Evolutionary conservation across 768 basidiomycete genomes (phyloP), one percentile per base, ranked within the genome.

Genomic region (Agaricus bisporus): DNA sequence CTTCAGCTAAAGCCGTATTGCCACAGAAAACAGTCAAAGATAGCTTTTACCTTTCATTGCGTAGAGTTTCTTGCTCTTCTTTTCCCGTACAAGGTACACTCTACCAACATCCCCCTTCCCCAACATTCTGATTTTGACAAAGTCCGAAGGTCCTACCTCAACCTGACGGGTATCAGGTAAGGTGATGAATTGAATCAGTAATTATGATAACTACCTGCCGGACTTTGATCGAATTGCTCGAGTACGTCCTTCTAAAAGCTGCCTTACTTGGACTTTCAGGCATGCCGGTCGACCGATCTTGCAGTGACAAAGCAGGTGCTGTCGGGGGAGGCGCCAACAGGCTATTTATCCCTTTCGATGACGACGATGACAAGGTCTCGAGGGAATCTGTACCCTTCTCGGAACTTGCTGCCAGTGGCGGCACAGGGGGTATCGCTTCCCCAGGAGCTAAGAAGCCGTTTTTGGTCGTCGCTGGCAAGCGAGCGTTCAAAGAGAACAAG

Each of bases 101-200:
- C 95, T 90, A 17, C 97, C 97, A 44, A 99, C 97, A 70, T 99
- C 97, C 43, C 97, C 97, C 68, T 97, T 93, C 44, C 97, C 97
- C n/a, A 98, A 79, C 79, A 99, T 80, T 73, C 95, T 97, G 72
- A 98, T 76, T 76, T 99, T 99, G 65, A 88, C 80, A 71, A 99
- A 99, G 68, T 91, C 94, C 45, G 84, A 84, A 52, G 97, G 95
- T 20, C 86, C 81, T 22, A 99, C 95, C 73, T 98, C 95, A 54
- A 95, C 91, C 88, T 94, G 61, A 22, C 51, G 49, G 47, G 46
- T 45, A 49, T 18, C 46, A 49, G 51, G 57, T 61, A 61, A 58
- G 44, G 54, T 20, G 37, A 53, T 48, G 18, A 22, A 57, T 48
- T 37, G 41, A 20, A 48, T 56, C 36, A 59, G 47, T 36, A 45